Conservation (phyloP, 257 asterid species). For the Handroanthus guayacan region DNA sequence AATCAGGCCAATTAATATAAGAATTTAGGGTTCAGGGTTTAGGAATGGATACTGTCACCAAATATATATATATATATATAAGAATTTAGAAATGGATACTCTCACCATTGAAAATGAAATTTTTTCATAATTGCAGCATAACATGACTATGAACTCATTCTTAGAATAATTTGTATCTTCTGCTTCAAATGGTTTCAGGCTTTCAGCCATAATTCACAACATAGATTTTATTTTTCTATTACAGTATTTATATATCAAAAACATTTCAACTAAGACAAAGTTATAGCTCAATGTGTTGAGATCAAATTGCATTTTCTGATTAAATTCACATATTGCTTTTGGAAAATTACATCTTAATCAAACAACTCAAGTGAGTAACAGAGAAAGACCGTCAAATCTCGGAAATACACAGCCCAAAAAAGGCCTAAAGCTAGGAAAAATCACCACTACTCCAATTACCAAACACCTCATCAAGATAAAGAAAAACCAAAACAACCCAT, state of each 20-base stretch:
- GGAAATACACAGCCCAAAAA: neutral
- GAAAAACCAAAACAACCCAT: neutral
- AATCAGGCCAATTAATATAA: slow-evolving; percentile 15
- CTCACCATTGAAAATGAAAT: neutral
- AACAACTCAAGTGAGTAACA: slow-evolving; percentile 7
- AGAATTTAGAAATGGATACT: neutral
- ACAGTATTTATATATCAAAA: neutral
- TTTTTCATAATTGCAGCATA: neutral
- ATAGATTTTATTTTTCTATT: neutral
- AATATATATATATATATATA: too few species aligned
- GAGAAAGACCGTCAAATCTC: neutral
- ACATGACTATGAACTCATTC: neutral
- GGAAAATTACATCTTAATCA: neutral
- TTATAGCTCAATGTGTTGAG: neutral
- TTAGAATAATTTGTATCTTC: neutral
- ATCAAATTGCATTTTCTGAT: neutral
- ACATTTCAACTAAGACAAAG: neutral
- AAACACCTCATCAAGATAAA: neutral
- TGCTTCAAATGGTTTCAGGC: neutral
- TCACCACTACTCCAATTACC: slow-evolving; percentile 10
- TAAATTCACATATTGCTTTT: neutral
- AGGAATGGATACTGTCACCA: neutral
- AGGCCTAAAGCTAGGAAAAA: neutral
- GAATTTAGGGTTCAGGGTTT: neutral
- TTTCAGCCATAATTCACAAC: neutral